A percentile compares a stretch with the other conserved stretches of the same genome.
Conservation (phyloP, 1,284 basidiomycete genomes). For the Pholiota adiposa region DNA sequence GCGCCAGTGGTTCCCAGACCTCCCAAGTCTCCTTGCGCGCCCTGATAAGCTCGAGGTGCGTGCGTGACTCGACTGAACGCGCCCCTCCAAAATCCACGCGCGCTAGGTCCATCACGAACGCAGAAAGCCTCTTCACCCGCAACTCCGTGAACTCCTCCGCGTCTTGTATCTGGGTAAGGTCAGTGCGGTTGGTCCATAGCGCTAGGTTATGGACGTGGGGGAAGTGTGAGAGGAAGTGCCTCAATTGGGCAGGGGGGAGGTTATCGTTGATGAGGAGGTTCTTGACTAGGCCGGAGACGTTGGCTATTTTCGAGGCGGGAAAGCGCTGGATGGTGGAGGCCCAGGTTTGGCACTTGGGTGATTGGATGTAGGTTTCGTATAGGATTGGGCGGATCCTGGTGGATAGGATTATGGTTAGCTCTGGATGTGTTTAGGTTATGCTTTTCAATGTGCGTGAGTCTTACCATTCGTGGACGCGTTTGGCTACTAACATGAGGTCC, state of each 20-base stretch:
- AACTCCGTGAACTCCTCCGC: neutral
- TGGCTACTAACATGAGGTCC: conserved; percentile 7
- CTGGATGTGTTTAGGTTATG: neutral
- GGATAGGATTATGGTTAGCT: neutral
- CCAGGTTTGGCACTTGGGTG: neutral
- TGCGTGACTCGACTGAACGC: conserved; percentile 1
- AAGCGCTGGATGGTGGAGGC: neutral
- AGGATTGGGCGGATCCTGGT: conserved; percentile 5
- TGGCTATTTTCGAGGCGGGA: neutral
- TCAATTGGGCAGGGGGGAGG: neutral
- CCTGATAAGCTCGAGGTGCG: conserved; percentile 6
- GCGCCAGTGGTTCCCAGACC: neutral
- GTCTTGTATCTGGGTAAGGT: neutral
- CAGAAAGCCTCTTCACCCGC: neutral
- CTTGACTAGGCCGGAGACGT: neutral
- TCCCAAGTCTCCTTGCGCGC: conserved; percentile 2
- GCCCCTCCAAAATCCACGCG: neutral
- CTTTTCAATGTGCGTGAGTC: neutral
- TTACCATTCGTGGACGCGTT: conserved; percentile 9
- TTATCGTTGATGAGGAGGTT: conserved; percentile 6
- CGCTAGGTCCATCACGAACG: neutral
- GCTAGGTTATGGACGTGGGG: conserved; percentile 8
- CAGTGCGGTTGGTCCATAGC: conserved; percentile 4
- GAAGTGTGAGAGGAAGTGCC: neutral
- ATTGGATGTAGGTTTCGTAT: conserved; percentile 6